phyloP scores from a whole-genome alignment of 208 protist species.

The Herpetomonas tarakana region DNA sequence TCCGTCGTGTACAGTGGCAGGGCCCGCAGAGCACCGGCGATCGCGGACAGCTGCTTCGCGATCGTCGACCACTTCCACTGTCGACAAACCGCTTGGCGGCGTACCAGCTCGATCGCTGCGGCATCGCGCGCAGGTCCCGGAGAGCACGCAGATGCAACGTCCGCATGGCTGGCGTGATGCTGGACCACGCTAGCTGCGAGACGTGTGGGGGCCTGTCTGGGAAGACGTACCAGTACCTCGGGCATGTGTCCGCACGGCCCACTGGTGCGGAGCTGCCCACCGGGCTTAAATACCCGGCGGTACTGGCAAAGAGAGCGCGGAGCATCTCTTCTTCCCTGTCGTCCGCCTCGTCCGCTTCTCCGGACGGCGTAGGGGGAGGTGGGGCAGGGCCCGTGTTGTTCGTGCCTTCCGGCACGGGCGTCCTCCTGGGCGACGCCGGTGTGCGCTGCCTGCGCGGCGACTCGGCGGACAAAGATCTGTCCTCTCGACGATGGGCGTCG shows the following conservation, averaged over 20 bases:
- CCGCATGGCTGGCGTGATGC: background rate
- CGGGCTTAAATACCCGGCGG: background rate
- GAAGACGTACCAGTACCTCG: constrained; percentile 5
- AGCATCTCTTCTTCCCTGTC: too few relatives aligned
- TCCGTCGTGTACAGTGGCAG: constrained; percentile 1
- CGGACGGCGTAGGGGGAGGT: too few relatives aligned
- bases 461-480: too few relatives aligned
- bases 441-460: too few relatives aligned
- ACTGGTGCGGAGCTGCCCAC: background rate
- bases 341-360: too few relatives aligned
- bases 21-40: background rate
- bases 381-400: too few relatives aligned
- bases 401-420: too few relatives aligned
- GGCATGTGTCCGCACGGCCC: background rate
- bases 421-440: too few relatives aligned
- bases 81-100: background rate
- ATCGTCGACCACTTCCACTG: background rate
- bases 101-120: background rate
- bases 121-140: background rate
- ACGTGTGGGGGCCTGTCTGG: background rate
- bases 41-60: background rate
- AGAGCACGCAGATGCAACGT: too few relatives aligned
- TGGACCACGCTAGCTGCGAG: background rate
- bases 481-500: too few relatives aligned
- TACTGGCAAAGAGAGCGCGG: background rate